Evolutionary conservation across 768 basidiomycete species (phyloP).

Genomic region (Xanthoconium purpureum): DNA sequence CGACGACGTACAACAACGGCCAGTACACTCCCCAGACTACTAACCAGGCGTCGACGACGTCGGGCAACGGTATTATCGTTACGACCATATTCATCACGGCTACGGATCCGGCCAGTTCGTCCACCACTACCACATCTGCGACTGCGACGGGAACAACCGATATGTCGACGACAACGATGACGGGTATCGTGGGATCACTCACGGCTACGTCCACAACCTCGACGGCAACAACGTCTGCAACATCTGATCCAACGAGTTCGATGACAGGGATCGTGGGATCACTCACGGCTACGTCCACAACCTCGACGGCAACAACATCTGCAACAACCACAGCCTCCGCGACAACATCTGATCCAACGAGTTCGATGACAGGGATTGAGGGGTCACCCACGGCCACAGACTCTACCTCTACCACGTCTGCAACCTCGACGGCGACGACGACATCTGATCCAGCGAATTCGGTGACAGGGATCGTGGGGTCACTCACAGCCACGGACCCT

Average conservation of each 20-base stretch:
- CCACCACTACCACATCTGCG: not conserved
- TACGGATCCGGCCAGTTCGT: not conserved
- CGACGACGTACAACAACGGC: conserved; percentile 21
- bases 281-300: conserved; percentile 1
- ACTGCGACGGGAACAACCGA: not conserved
- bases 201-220: not conserved
- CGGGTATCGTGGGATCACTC: conserved; percentile 2
- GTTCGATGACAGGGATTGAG: not conserved
- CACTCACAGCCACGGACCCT: not conserved
- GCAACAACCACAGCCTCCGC: not conserved
- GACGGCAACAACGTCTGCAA: not conserved
- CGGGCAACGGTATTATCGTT: not conserved
- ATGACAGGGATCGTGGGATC: conserved; percentile 1
- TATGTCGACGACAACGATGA: not conserved
- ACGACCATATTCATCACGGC: not conserved
- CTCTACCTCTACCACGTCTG: not conserved
- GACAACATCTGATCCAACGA: not conserved
- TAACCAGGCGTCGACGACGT: not conserved
- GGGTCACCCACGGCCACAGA: conserved; percentile 1
- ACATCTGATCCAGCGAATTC: not conserved
- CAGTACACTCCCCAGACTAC: not conserved
- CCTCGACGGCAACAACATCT: not conserved
- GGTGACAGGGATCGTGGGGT: not conserved
- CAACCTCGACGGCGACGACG: not conserved
- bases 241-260: not conserved